A percentile compares a stretch with the other conserved stretches of the same genome.
Evolutionary conservation across 805 yeast species (phyloP).

Genomic region (Teunomyces aglyptinius): DNA sequence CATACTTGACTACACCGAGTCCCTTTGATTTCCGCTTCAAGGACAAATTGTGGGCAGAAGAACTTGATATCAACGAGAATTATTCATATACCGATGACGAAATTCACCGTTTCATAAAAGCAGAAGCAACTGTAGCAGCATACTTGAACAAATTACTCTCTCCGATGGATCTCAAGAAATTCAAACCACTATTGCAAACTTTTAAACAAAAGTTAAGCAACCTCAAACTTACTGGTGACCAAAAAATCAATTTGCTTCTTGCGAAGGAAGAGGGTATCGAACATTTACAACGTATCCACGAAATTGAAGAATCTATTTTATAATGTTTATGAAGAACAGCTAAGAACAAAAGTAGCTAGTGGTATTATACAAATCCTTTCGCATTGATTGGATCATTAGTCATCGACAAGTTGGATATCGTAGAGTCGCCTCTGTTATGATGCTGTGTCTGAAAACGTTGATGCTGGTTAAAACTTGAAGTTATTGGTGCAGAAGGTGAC

Average conservation of each 20-base stretch:
- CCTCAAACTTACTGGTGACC: neutral
- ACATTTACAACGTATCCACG: neutral
- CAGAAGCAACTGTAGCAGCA: slow-evolving; percentile 11
- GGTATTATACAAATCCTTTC: slow-evolving; percentile 21
- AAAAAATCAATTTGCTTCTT: neutral
- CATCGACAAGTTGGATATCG: slow-evolving; percentile 16
- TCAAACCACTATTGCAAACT: neutral
- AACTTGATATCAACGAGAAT: slow-evolving; percentile 48
- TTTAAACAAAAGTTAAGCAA: neutral
- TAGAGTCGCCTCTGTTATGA: slow-evolving; percentile 27
- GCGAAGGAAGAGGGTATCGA: neutral
- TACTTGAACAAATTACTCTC: slow-evolving; percentile 10
- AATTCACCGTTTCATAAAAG: slow-evolving; percentile 25
- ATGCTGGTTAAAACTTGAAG: slow-evolving; percentile 9
- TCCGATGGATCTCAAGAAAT: slow-evolving; percentile 8
- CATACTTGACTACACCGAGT: slow-evolving; percentile 55
- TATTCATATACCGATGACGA: slow-evolving; percentile 45
- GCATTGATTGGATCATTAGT: slow-evolving; percentile 25
- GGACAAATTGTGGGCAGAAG: slow-evolving; percentile 44
- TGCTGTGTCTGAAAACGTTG: slow-evolving; percentile 12
- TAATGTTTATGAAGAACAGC: slow-evolving; percentile 1
- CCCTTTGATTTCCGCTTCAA: slow-evolving; percentile 35
- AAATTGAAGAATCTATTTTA: neutral
- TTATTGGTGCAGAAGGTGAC: slow-evolving; percentile 9
- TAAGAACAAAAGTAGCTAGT: neutral